Conservation (phyloP, 768 basidiomycete genomes). For the Candolleomyces eurysporus region DNA sequence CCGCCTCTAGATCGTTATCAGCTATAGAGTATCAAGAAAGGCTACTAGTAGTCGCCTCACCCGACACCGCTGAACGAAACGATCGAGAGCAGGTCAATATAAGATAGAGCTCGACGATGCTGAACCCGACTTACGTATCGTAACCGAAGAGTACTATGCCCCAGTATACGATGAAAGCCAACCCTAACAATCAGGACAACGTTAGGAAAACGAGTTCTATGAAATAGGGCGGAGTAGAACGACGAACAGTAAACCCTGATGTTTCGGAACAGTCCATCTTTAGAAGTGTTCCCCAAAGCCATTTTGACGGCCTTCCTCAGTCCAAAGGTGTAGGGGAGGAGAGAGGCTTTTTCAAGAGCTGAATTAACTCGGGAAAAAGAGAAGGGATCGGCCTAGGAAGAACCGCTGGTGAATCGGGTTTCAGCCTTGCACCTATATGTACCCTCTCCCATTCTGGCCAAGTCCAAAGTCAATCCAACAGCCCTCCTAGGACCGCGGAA, state of each 20-base stretch:
- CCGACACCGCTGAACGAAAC: slow-evolving; percentile 22
- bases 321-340: not conserved
- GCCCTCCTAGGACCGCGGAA: not conserved
- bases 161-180: slow-evolving; percentile 75
- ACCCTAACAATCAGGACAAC: slow-evolving; percentile 39
- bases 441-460: not conserved
- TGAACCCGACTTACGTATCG: slow-evolving; percentile 53
- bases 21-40: not conserved
- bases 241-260: slow-evolving; percentile 64
- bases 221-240: not conserved
- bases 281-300: not conserved
- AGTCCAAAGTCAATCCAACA: not conserved
- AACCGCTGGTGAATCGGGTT: not conserved
- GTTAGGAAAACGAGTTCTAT: not conserved
- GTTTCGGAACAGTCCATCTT: slow-evolving; percentile 32
- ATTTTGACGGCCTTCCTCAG: not conserved
- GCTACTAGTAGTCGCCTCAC: slow-evolving; percentile 7
- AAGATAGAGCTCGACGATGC: not conserved
- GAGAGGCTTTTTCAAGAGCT: not conserved
- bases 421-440: not conserved
- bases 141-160: slow-evolving; percentile 84
- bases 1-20: slow-evolving; percentile 40
- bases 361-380: not conserved
- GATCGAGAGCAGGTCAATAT: slow-evolving; percentile 1
- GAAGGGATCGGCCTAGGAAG: not conserved